Base-by-base conservation (phyloP, 2,329 filamentous ascomycete genomes). In the Penicillium sp. region DNA sequence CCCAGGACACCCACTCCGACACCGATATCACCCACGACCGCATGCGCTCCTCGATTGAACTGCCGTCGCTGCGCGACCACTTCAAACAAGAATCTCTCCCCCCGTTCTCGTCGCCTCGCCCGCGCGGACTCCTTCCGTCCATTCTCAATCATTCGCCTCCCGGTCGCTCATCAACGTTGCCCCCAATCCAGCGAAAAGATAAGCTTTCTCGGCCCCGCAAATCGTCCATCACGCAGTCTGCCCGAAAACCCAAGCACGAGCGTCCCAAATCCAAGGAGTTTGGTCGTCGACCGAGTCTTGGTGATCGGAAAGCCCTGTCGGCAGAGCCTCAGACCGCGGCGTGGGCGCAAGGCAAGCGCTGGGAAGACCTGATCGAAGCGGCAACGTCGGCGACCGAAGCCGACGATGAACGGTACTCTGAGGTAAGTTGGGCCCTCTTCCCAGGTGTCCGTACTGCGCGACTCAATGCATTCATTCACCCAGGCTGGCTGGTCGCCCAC, bases 301-400 rank as follows among this genome's bases (percentile, higher is more conserved):
- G 84, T 55, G 82, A 87, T 56, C 79, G 87, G 48, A 94, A 95
- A 68, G 87, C 88, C 40, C 79, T 86, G 52, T 94, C 88, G 11
- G 87, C 87, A 28, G 91, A 96, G 66, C 89, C 90, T 16, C 79
- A 84, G 41, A 81, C 80, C 14, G 84, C 86, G 44, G 86, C 77
- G 13, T 79, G 77, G 56, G 72, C 78, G 33, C 81, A 86, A 68
- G 89, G 87, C 51, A 94, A 93, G 70, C 79, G 91, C 57, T 97
- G 91, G 93, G 88, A 95, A 67, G 91, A 97, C 65, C 76, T 97
- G 45, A 94, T 97, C 51, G 90, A 96, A 67, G 91, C 91, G 36
- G 91, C 87, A 39, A 89, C 91, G 20, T 95, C 88, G 47, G 89
- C 90, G 18, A 94, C 88, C 3, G 90, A 94, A 69, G 91, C 84